Base-by-base conservation (phyloP, 805 yeast genomes). In the Cyberlindnera sargentensis region DNA sequence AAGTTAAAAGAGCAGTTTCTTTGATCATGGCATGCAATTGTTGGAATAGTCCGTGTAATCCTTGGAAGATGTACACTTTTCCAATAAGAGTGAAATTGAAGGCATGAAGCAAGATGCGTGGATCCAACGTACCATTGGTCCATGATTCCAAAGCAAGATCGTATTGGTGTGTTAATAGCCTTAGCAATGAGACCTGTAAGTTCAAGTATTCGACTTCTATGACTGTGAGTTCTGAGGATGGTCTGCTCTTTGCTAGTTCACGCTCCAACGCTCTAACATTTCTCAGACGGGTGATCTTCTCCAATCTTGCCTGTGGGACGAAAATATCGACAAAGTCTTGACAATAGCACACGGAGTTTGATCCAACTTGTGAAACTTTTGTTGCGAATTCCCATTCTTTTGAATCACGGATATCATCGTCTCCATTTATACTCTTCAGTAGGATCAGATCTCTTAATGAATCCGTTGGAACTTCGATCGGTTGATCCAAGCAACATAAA, bases 151-250 rank as follows among this genome's bases (percentile, higher is more conserved):
- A 25, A 6, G 45, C 47, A 20, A 31, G 40, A 24, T 47, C 49
- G 34, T 45, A 52, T 8, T 31, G 35, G 20, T 47, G 49, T 7
- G 45, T 41, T n/a, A 48, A 20, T 23, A 67, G 47, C 37, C 63
- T 62, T 10, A 50, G 48, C 11, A 71, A 40, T 0, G 63, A 67
- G 3, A 69, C 49, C 35, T 61, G 49, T n/a, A 62, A 51, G 30
- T 66, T 65, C 23, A 71, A 46, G 42, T 67, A 72, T 34, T 71
- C 65, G 4, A 64, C 50, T 44, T 70, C 70, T 7, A 61, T 47
- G 11, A 64, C 62, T 3, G 61, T 67, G 6, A 61, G 55, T 46
- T 70, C 74, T 9, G 64, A 60, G 3, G 63, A 48, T 6, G 57
- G 47, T 23, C 56, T 59, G 20, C 65, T 49, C 3, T 54, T 42